Evolutionary conservation across 257 asterid species (phyloP), one percentile per base, ranked within the genome.

Genomic region (Solanum paucissectum): DNA sequence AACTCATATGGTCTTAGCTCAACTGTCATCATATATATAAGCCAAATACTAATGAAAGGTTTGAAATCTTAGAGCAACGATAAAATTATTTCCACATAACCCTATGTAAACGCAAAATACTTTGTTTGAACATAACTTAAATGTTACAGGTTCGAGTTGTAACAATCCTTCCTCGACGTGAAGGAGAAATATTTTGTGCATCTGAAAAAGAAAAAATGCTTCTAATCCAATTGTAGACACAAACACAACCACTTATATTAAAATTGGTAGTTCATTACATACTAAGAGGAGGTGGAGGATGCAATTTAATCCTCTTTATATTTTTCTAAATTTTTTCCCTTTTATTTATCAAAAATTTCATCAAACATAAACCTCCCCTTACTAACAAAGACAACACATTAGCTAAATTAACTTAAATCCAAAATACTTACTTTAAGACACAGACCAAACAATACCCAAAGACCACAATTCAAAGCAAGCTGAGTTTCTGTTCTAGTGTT

Each of bases 281-380:
- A 88, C 86, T 34, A 84, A 60, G 42, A 58, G 32, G 85, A 82
- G 85, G 69, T 83, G 14, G 74, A 83, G 88, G 85, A 74, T 36
- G 83, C 73, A 83, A 29, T 58, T 74, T 25, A 58, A 68, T 49
- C 85, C 29, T 49, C 85, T 49, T 1, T 1, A 25, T 13, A 40
- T n/a, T n/a, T 40, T 76, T 21, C 83, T 46, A 33, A 25, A 27
- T 1, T 0, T 7, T 38, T 9, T 8, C 4, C 13, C 62, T 9
- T 25, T 46, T 14, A 29, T 29, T 11, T 42, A 25, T 9, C 69
- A 18, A 64, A 25, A 9, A 58, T 29, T 82, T 18, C 68, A 46
- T 46, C 68, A 81, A 46, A 81, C 85, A 81, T 81, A 81, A 29
- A 49, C 68, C 85, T 46, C 85, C 85, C 68, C 42, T 8, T 18